These are phyloP conservation scores for Echium plantagineum DNA, from an alignment of 257 asterid genomes.

Conservation along the genomic window DNA sequence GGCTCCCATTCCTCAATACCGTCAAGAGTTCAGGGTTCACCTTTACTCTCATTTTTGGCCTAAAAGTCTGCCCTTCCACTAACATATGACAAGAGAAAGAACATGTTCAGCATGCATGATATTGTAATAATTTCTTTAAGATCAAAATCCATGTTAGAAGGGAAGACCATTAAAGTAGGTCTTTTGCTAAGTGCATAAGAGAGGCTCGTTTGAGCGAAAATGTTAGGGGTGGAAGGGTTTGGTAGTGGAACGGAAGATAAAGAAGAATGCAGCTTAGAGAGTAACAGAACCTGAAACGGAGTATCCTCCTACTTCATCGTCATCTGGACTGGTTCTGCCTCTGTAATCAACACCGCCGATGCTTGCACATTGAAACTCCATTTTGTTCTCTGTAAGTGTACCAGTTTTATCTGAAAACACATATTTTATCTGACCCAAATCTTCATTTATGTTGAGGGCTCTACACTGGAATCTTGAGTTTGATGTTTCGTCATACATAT, in stretches of 20 bases:
- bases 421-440: conserved; percentile 92
- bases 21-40: conserved; percentile 60
- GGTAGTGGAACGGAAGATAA: background rate
- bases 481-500: conserved; percentile 58
- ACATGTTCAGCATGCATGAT: conserved; percentile 9
- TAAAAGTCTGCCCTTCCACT: conserved; percentile 54
- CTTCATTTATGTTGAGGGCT: conserved; percentile 94
- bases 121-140: background rate
- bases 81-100: conserved; percentile 18
- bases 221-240: background rate
- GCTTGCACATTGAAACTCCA: conserved; percentile 97
- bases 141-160: background rate
- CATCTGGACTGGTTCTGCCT: conserved; percentile 27
- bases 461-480: conserved; percentile 90
- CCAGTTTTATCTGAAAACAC: conserved; percentile 97
- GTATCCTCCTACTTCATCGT: conserved; percentile 24
- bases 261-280: background rate
- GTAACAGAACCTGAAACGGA: conserved; percentile 45
- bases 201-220: background rate
- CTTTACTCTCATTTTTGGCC: conserved; percentile 72
- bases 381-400: conserved; percentile 94
- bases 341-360: conserved; percentile 62
- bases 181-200: background rate
- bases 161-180: background rate
- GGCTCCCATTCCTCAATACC: conserved; percentile 34